Evolutionary conservation across 1,284 basidiomycete genomes (phyloP).

Genomic region (Sutorius eximius): DNA sequence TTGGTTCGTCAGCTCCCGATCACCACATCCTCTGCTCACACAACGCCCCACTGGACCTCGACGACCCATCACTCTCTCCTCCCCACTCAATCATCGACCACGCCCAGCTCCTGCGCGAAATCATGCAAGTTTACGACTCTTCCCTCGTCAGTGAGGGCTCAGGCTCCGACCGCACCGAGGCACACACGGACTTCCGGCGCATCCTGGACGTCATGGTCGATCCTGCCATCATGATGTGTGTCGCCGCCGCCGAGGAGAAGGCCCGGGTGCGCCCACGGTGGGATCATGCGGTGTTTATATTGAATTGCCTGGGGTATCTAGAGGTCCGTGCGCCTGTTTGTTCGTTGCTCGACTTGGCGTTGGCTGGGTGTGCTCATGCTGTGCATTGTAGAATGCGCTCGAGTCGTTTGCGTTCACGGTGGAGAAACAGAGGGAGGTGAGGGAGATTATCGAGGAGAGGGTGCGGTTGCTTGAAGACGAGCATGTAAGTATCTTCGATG

Average conservation of each 20-base stretch:
- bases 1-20: conserved; percentile 50
- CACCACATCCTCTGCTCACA: neutral
- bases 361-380: no score
- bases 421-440: conserved; percentile 58
- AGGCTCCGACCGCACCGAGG: conserved; percentile 7
- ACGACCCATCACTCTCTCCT: conserved; percentile 75
- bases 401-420: conserved; percentile 74
- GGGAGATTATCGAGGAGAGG: conserved; percentile 61
- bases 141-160: conserved; percentile 66
- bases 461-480: conserved; percentile 72
- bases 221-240: conserved; percentile 78
- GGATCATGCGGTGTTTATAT: conserved; percentile 79
- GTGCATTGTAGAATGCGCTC: conserved; percentile 52
- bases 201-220: conserved; percentile 83
- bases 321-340: conserved; percentile 50
- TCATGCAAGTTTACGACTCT: conserved; percentile 85
- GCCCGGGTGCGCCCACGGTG: conserved; percentile 54
- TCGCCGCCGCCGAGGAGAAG: conserved; percentile 66
- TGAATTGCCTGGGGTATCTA: conserved; percentile 83
- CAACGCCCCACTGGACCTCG: conserved; percentile 55
- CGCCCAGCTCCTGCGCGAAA: conserved; percentile 79
- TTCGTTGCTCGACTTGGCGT: neutral
- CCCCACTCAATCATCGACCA: conserved; percentile 81
- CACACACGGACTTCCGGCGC: conserved; percentile 44
- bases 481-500: conserved; percentile 57